Conservation (phyloP, 169 alveolate genomes). For the Plasmodium knowlesi region DNA sequence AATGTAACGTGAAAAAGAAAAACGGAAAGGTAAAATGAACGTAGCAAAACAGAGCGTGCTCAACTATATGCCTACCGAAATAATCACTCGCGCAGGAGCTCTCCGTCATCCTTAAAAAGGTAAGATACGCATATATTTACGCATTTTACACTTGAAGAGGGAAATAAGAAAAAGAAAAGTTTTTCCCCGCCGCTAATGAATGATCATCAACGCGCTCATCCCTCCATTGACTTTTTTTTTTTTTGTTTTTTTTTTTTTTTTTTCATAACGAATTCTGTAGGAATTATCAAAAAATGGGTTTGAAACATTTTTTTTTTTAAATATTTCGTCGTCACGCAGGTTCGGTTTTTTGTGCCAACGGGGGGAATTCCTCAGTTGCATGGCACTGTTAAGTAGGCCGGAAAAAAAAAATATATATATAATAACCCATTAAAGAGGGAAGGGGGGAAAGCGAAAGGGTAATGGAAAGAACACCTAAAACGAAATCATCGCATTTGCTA, state of each 20-base stretch:
- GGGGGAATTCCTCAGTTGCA: background rate
- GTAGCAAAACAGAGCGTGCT: background rate
- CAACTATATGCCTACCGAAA: slow-evolving; percentile 16
- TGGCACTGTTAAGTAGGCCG: background rate
- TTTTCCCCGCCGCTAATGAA: background rate
- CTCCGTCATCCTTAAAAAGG: slow-evolving; percentile 7
- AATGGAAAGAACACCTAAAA: background rate
- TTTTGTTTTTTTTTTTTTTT: background rate
- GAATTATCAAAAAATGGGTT: background rate
- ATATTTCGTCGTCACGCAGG: background rate
- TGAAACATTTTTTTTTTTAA: background rate
- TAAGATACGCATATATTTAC: background rate
- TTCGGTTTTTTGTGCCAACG: background rate
- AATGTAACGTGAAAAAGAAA: no score
- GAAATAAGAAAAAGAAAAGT: background rate
- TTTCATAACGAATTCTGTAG: background rate
- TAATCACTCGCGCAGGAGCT: background rate
- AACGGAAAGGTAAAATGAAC: background rate
- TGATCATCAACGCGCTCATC: background rate
- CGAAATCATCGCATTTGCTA: background rate
- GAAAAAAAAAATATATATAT: background rate
- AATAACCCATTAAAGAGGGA: background rate
- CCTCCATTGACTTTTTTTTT: background rate
- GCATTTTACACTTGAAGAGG: background rate
- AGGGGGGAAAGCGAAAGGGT: background rate